Conservation (phyloP, 78 protist genomes). For the Cyanophora paradoxa region DNA sequence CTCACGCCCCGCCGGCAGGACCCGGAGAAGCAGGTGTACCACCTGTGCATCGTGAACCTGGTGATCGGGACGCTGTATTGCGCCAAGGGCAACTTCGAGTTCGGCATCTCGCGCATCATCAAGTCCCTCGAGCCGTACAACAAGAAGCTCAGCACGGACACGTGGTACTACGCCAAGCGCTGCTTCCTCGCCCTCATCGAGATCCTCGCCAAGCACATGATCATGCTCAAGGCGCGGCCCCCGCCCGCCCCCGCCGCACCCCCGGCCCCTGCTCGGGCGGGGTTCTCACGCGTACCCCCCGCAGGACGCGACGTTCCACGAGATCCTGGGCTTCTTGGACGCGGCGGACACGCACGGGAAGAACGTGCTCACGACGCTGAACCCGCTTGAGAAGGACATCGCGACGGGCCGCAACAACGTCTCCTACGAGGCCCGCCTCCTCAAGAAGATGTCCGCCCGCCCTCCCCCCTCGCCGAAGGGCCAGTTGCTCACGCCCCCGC, state of each 20-base stretch:
- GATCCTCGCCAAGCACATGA: conserved; percentile 70
- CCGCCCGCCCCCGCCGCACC: neutral
- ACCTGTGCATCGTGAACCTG: conserved; percentile 69
- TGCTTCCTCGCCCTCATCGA: conserved; percentile 54
- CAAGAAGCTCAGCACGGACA: conserved; percentile 55
- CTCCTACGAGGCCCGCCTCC: conserved; percentile 34
- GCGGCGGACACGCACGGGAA: conserved; percentile 47
- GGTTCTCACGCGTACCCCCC: neutral
- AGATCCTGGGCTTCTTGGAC: conserved; percentile 59
- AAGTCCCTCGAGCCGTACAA: conserved; percentile 64
- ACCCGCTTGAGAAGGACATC: conserved; percentile 12
- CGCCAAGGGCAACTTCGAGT: conserved; percentile 44
- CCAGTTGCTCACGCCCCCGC: too few relatives aligned
- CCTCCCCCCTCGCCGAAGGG: too few relatives aligned
- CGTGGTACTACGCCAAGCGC: conserved; percentile 80
- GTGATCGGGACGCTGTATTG: conserved; percentile 85
- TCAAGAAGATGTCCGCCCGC: conserved; percentile 39
- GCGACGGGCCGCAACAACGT: conserved; percentile 25
- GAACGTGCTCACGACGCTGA: conserved; percentile 34
- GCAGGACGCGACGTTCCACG: conserved; percentile 23
- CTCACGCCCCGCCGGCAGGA: too few relatives aligned
- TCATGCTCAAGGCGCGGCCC: conserved; percentile 23
- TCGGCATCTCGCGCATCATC: conserved; percentile 63
- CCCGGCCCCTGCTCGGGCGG: neutral
- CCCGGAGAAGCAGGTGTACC: conserved; percentile 51